Percentiles rank a stretch among this genome's conserved stretches.
phyloP scores from a whole-genome alignment of 2,329 filamentous ascomycete species.

The Alternaria metachromatica region DNA sequence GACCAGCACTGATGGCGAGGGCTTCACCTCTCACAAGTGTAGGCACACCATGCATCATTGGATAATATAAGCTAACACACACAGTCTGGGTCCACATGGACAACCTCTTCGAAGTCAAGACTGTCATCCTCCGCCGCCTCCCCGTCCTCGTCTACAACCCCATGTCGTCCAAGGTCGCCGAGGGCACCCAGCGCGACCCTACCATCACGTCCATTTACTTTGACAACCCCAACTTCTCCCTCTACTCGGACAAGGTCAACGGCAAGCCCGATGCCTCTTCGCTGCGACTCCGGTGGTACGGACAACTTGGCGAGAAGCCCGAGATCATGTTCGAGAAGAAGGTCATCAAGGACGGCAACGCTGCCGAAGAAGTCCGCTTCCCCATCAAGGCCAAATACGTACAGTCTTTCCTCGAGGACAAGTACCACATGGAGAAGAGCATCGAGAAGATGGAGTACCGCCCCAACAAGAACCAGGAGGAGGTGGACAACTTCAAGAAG shows the following conservation, averaged over 20 bases:
- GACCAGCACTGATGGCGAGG: slow-evolving; percentile 58
- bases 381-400: slow-evolving; percentile 94
- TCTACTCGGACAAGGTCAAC: slow-evolving; percentile 87
- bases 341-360: slow-evolving; percentile 76
- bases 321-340: slow-evolving; percentile 92
- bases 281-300: slow-evolving; percentile 88
- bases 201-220: slow-evolving; percentile 96
- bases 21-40: slow-evolving; percentile 88
- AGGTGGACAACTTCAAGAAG: slow-evolving; percentile 72
- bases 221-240: slow-evolving; percentile 82
- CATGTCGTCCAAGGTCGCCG: slow-evolving; percentile 80
- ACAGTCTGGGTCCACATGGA: slow-evolving; percentile 93
- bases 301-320: slow-evolving; percentile 77
- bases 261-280: slow-evolving; percentile 78
- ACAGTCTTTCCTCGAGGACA: slow-evolving; percentile 81
- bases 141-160: slow-evolving; percentile 94
- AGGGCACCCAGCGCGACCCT: slow-evolving; percentile 79
- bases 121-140: slow-evolving; percentile 86
- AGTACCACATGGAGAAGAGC: slow-evolving; percentile 92
- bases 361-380: slow-evolving; percentile 80
- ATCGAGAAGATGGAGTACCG: slow-evolving; percentile 83
- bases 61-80: slow-evolving; percentile 38
- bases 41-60: slow-evolving; percentile 42
- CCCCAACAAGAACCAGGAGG: slow-evolving; percentile 69
- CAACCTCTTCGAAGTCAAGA: slow-evolving; percentile 96